Evolutionary conservation across 2,329 filamentous ascomycete genomes (phyloP), one percentile per base, ranked within the genome.

Genomic region (Chalaropsis ovoidea): DNA sequence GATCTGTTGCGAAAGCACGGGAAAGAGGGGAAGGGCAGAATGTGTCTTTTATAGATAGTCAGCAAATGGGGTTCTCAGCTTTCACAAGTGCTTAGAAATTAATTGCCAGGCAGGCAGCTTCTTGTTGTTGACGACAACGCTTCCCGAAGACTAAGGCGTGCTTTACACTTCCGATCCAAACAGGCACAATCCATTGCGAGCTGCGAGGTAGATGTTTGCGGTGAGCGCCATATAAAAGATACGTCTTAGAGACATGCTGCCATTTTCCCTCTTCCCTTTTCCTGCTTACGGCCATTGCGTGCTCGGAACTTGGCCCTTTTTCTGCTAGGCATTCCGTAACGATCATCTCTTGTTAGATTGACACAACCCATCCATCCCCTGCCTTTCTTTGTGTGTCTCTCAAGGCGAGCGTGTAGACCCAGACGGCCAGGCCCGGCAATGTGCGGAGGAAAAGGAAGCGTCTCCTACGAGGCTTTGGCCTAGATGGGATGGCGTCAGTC

Each of bases 1-100:
- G 54, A 35, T 2, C 2, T 39, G 24, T 13, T 39, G 15, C 2
- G 15, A 8, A n/a, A 11, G 22, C 24, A 49, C n/a, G 4, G 49
- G 35, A 56, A 62, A 54, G 63, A 67, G 62, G 66, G 61, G 63
- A 64, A 64, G 66, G 61, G 63, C 62, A 64, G 56, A 62, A 35
- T 27, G 31, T 17, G 52, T 52, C 61, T 63, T 67, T 65, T 67
- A 65, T 65, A 67, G n/a, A 43, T 17, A 24, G 39, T 52, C 43
- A 22, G 49, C 27, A 61, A 56, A 35, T 24, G 11, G 8, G 52
- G 19, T 52, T 35, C 15, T 61, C 39, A 22, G 54, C 43, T 62
- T 17, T 58, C 22, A 52, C 60, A 65, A 65, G 52, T 31, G 63
- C 63, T 64, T 65, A 65, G 63, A 65, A 67, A 65, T 61, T 17